Percentiles rank a stretch among this genome's conserved stretches.
Evolutionary conservation across 306 rosid species (phyloP).

Genomic region (Lathyrus sativus): DNA sequence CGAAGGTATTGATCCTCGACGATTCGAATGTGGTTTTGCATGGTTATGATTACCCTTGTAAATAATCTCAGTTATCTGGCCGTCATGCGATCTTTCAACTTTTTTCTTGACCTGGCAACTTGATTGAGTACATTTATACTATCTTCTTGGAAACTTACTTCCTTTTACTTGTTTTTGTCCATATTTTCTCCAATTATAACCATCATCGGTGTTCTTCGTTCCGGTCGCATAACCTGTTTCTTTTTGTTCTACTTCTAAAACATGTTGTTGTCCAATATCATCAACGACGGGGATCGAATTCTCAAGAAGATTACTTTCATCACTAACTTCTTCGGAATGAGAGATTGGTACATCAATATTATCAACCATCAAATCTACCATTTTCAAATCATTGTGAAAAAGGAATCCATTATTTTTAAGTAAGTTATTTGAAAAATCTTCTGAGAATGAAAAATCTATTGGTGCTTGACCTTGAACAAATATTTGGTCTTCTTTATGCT

Average conservation of each 20-base stretch:
- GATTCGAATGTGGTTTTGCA: conserved; percentile 60
- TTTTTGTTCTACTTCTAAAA: conserved; percentile 53
- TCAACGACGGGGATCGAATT: conserved; percentile 36
- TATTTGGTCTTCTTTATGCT: conserved; percentile 45
- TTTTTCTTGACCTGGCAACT: conserved; percentile 88
- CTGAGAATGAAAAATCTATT: conserved; percentile 55
- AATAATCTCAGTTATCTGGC: conserved; percentile 86
- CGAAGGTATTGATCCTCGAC: conserved; percentile 52
- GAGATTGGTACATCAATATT: conserved; percentile 41
- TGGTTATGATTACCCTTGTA: conserved; percentile 86
- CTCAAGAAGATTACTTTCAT: conserved; percentile 43
- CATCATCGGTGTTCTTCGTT: conserved; percentile 70
- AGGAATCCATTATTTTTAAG: conserved; percentile 40
- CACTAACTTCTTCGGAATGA: conserved; percentile 45
- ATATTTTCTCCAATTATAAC: conserved; percentile 94
- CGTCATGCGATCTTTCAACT: conserved; percentile 89
- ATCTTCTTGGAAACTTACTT: conserved; percentile 91
- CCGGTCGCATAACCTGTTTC: conserved; percentile 48
- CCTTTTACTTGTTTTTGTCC: conserved; percentile 97
- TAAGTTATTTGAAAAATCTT: conserved; percentile 50
- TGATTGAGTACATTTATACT: conserved; percentile 79
- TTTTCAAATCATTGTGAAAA: conserved; percentile 44
- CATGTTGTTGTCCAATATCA: conserved; percentile 39
- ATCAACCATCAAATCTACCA: conserved; percentile 35
- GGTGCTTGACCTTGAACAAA: conserved; percentile 45